Evolutionary conservation across 306 rosid species (phyloP).

Genomic region (Lathyrus tuberosus): DNA sequence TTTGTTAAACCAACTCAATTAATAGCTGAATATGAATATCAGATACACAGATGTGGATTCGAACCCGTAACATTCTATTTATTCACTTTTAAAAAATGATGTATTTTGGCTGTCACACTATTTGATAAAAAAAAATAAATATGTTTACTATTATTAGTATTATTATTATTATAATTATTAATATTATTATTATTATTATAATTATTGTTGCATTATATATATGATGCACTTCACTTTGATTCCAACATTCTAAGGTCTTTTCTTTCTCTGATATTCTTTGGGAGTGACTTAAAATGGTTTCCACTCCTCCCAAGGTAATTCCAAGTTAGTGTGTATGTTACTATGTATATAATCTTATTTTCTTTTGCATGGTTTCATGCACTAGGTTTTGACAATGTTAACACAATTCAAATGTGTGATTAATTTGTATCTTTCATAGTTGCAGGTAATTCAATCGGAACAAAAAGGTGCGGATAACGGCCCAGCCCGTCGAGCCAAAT

Average conservation of each 20-base stretch:
- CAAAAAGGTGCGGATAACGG: constrained; percentile 61
- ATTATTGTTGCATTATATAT: constrained; percentile 40
- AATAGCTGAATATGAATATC: no score
- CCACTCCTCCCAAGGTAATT: constrained; percentile 59
- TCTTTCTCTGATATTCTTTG: constrained; percentile 33
- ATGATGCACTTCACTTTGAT: constrained; percentile 39
- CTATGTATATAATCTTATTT: not conserved
- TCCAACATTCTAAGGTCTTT: constrained; percentile 36
- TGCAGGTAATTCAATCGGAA: constrained; percentile 54
- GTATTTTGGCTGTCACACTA: no score
- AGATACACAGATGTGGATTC: no score
- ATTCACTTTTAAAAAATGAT: no score
- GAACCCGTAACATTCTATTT: no score
- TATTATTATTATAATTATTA: not conserved
- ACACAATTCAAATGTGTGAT: not conserved
- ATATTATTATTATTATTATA: not conserved
- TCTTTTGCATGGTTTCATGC: not conserved
- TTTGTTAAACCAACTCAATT: no score
- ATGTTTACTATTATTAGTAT: not conserved
- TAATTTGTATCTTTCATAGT: constrained; percentile 1
- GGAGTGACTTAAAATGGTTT: constrained; percentile 51
- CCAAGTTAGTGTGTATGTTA: not conserved
- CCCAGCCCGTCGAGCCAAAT: constrained; percentile 67
- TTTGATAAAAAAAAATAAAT: not conserved
- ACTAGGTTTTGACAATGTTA: not conserved